Conservation (phyloP, 225 moss, liverwort and hornwort species). For the Ulota crispa region DNA sequence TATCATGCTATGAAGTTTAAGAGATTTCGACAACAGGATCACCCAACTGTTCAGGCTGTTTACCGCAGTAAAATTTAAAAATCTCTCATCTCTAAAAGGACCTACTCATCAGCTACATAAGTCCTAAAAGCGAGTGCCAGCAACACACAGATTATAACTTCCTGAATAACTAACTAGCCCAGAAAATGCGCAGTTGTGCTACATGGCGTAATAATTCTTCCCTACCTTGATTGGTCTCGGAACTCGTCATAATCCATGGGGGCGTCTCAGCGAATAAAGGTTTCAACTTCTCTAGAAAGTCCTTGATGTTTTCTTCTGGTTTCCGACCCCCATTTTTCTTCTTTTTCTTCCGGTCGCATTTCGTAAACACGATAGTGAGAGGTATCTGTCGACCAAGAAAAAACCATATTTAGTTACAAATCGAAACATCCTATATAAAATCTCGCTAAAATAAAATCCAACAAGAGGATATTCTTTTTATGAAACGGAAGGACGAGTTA, state of each 20-base stretch:
- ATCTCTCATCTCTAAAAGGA: background rate
- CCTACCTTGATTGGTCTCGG: constrained; percentile 88
- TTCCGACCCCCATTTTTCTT: constrained; percentile 92
- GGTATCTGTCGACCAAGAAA: constrained; percentile 65
- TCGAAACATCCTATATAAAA: background rate
- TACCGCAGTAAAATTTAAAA: background rate
- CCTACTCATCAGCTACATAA: background rate
- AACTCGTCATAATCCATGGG: constrained; percentile 97
- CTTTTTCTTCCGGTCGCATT: constrained; percentile 98
- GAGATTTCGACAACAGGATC: constrained; percentile 4
- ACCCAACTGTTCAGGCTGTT: constrained; percentile 9
- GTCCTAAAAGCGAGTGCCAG: background rate
- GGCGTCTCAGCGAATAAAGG: constrained; percentile 73
- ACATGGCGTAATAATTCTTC: constrained; percentile 83
- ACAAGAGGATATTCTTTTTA: background rate
- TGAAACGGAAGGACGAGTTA: background rate
- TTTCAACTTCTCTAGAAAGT: constrained; percentile 68
- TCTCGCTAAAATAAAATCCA: background rate
- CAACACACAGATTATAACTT: background rate
- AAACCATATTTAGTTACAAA: constrained; percentile 17
- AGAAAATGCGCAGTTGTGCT: constrained; percentile 69
- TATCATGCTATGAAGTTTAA: background rate
- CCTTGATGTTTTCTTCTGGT: constrained; percentile 85
- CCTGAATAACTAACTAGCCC: constrained; percentile 51
- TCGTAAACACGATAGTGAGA: constrained; percentile 85